Evolutionary conservation across 306 rosid species (phyloP).

Genomic region (Trichosanthes truncata): DNA sequence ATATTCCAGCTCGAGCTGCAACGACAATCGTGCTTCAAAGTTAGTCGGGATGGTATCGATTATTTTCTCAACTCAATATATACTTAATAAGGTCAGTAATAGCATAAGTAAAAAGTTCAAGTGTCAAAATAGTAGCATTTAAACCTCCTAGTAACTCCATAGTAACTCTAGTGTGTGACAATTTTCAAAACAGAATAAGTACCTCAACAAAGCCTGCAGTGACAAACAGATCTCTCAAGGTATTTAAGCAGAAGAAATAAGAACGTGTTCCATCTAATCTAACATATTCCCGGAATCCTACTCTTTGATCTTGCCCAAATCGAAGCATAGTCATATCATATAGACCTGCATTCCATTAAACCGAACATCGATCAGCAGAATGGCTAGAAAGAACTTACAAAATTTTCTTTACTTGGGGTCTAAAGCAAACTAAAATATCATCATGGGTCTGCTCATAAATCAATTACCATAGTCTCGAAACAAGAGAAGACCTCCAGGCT

Average conservation of each 20-base stretch:
- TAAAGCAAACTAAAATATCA: conserved; percentile 7
- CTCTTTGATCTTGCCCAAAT: conserved; percentile 48
- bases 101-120: too few species aligned
- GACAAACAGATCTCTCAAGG: conserved; percentile 50
- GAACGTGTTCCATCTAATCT: conserved; percentile 82
- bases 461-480: conserved; percentile 87
- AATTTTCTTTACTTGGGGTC: background rate
- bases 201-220: conserved; percentile 88
- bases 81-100: background rate
- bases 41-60: background rate
- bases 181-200: conserved; percentile 6
- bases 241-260: conserved; percentile 74
- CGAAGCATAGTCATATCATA: conserved; percentile 98
- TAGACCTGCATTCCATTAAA: conserved; percentile 52
- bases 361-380: conserved; percentile 13
- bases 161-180: background rate
- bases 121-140: too few species aligned
- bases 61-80: background rate
- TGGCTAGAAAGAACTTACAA: background rate
- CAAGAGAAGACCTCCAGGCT: conserved; percentile 83
- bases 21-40: conserved; percentile 9
- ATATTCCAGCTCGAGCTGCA: conserved; percentile 80
- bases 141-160: too few species aligned
- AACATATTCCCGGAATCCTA: conserved; percentile 68
- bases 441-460: background rate